Conservation (phyloP, 768 basidiomycete genomes). For the Hericium alpestre region DNA sequence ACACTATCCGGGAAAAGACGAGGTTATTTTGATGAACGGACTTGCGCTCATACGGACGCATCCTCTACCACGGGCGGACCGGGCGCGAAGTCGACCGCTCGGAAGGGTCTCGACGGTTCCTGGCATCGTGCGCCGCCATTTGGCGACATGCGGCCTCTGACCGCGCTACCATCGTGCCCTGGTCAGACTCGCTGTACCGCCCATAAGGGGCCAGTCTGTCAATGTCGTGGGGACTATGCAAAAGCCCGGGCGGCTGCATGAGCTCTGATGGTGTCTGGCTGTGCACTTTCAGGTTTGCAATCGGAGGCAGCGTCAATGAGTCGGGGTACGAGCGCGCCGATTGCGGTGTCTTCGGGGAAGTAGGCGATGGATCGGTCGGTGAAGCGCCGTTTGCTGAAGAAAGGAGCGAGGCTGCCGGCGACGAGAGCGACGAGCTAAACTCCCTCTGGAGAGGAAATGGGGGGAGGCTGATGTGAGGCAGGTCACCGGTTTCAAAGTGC, state of each 20-base stretch:
- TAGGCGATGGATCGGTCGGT: slow-evolving; percentile 13
- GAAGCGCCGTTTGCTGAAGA: slow-evolving; percentile 10
- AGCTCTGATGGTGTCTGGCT: slow-evolving; percentile 2
- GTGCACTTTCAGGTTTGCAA: slow-evolving; percentile 1
- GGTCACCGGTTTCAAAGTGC: neutral
- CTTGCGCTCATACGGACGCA: too few species aligned
- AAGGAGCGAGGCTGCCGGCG: slow-evolving; percentile 11
- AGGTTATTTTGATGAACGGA: neutral
- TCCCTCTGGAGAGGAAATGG: slow-evolving; percentile 6
- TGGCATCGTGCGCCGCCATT: neutral
- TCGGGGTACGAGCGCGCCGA: neutral
- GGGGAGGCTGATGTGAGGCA: slow-evolving; percentile 1
- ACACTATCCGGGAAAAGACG: neutral
- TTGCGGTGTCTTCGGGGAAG: slow-evolving; percentile 7
- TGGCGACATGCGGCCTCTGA: too few species aligned
- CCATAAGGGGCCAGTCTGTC: neutral
- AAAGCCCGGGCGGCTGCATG: neutral
- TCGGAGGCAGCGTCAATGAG: neutral
- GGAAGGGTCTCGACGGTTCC: slow-evolving; percentile 1
- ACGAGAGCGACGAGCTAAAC: slow-evolving; percentile 7
- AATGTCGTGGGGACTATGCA: too few species aligned
- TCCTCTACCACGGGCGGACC: slow-evolving; percentile 12
- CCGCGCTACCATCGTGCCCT: too few species aligned
- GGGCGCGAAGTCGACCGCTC: slow-evolving; percentile 8
- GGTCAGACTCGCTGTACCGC: neutral